Conservation (phyloP, 2,329 filamentous ascomycete species). For the Talaromyces sp. region DNA sequence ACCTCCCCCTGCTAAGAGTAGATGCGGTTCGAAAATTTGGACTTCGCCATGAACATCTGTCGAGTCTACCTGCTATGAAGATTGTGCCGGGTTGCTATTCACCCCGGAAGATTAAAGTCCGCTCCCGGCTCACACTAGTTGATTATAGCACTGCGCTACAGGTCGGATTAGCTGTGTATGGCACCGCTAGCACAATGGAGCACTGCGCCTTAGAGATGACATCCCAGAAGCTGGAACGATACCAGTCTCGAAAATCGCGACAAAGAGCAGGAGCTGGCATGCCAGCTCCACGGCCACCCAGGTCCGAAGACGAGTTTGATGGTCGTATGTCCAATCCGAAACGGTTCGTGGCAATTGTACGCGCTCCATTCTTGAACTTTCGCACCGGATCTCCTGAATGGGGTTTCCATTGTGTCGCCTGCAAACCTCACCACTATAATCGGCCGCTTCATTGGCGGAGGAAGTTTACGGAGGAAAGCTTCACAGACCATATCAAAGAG, state of each 20-base stretch:
- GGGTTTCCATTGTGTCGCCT: not conserved
- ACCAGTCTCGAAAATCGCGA: not conserved
- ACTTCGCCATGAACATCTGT: not conserved
- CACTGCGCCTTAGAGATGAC: not conserved
- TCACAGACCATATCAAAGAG: not conserved
- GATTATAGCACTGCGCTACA: not conserved
- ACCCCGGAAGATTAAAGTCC: not conserved
- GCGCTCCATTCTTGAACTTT: not conserved
- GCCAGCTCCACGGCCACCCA: not conserved
- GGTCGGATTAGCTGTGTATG: not conserved
- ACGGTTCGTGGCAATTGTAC: conserved; percentile 3
- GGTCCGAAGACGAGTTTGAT: not conserved
- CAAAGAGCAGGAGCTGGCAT: not conserved
- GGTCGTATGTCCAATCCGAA: not conserved
- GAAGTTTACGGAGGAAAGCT: not conserved
- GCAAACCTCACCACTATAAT: not conserved
- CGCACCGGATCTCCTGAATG: not conserved
- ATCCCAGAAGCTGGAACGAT: not conserved
- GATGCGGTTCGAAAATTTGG: conserved; percentile 12
- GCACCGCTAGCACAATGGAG: not conserved
- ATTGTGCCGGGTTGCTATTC: not conserved
- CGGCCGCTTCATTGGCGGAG: not conserved
- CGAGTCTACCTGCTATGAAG: not conserved
- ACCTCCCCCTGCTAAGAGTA: conserved; percentile 25
- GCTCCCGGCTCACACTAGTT: not conserved